Evolutionary conservation across 768 basidiomycete species (phyloP), one percentile per base, ranked within the genome.

Genomic region (Neoboletus magnificus): DNA sequence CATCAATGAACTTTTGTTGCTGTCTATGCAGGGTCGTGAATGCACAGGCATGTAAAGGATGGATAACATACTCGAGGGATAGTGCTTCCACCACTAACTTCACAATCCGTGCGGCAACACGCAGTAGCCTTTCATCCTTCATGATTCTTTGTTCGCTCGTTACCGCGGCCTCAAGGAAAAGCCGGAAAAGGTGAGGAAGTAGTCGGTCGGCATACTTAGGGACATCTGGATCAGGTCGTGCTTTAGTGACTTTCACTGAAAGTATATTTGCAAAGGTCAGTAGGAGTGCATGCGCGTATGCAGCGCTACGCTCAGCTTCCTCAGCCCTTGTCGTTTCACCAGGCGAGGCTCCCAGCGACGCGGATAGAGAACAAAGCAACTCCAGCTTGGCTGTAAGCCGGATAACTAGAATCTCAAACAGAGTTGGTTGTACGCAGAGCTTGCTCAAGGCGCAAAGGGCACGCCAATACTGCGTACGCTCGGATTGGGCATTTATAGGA

Each of bases 381-480:
- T 91, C 88, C 30, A 98, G 76, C 69, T 92, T 91, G 4, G 87
- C 82, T 3, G 78, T 81, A 23, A 97, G 75, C 18, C 91, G 84
- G 45, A 92, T 79, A 50, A 92, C 83, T 27, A 98, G 79, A 5
- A 78, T 85, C 65, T 92, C 91, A 69, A 96, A 98, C n/a, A 98
- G 79, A 15, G 82, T 76, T 0, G 86, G 79, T 39, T 86, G 84
- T 10, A 82, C 64, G 68, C 91, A 97, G 13, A 99, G 78, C 15
- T 77, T 79, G 50, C 82, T 81, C 43, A 98, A 79, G 15, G 85
- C 80, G 12, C 77, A 75, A 51, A 98, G 79, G 37, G 81, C 79
- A 36, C 82, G 81, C 78, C 89, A 87, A 62, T 82, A 87, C 50
- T 79, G 79, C 18, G 77, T 74, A n/a, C 90, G 83, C 37, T 83